These are phyloP conservation scores for Blakeslea trispora DNA, from an alignment of 371 early-diverging fungal genomes.

Conservation along the genomic window DNA sequence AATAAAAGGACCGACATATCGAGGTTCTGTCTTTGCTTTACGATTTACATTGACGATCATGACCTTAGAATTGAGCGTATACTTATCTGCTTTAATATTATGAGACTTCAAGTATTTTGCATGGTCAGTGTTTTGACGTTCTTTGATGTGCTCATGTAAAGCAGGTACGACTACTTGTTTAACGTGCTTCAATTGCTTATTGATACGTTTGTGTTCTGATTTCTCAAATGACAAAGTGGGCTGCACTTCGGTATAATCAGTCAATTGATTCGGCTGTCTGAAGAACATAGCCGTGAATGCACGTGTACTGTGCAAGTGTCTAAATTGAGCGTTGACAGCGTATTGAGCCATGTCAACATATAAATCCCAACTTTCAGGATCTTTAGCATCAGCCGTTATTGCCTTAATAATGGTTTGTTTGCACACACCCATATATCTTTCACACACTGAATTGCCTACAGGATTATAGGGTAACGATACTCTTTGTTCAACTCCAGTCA, in stretches of 20 bases:
- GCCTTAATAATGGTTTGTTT: constrained; percentile 1
- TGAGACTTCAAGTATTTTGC: background rate
- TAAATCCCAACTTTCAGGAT: constrained; percentile 5
- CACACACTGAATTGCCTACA: background rate
- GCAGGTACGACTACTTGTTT: constrained; percentile 7
- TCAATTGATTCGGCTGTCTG: constrained; percentile 5
- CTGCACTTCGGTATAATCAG: constrained; percentile 2
- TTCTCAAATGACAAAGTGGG: background rate
- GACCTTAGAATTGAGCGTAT: constrained; percentile 5
- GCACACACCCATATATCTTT: background rate
- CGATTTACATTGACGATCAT: constrained; percentile 8
- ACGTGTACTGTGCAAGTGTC: background rate
- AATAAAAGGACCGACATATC: background rate
- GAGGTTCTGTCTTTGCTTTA: background rate
- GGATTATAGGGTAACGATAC: constrained; percentile 6
- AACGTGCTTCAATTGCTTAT: background rate
- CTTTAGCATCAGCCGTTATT: background rate
- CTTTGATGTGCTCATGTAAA: background rate
- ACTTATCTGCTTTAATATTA: background rate
- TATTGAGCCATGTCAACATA: background rate
- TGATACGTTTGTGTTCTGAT: background rate
- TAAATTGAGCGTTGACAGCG: background rate
- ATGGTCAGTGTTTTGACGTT: constrained; percentile 4
- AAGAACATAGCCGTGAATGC: constrained; percentile 1
- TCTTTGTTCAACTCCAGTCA: constrained; percentile 1